These are phyloP conservation scores for Trichopus zeylanicus DNA, from an alignment of 116 monocot genomes.

Conservation along the genomic window DNA sequence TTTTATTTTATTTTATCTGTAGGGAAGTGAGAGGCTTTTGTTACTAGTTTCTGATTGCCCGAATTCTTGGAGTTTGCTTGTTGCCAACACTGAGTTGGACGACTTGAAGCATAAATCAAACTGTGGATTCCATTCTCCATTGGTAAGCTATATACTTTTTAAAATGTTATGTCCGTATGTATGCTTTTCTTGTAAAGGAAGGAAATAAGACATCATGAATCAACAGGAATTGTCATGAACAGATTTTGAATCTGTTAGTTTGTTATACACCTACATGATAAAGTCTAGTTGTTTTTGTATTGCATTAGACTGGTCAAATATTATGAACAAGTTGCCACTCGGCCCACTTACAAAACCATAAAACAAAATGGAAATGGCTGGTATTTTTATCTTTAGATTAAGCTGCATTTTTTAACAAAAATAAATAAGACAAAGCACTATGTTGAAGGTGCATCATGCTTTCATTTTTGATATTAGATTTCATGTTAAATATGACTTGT, in stretches of 20 bases:
- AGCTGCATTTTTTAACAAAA: not conserved
- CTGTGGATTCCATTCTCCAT: not conserved
- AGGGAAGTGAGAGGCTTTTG: slow-evolving; percentile 77
- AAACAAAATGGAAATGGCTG: too few relatives aligned
- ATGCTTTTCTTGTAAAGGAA: not conserved
- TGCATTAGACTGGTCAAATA: too few relatives aligned
- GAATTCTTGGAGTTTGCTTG: slow-evolving; percentile 28
- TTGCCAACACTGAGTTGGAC: slow-evolving; percentile 3
- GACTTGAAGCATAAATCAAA: not conserved
- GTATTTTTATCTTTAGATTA: too few relatives aligned
- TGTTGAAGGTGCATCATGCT: not conserved
- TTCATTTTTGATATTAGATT: not conserved
- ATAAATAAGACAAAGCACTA: not conserved
- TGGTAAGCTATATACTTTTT: not conserved
- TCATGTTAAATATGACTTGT: not conserved
- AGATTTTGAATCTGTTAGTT: not conserved
- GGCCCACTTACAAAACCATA: not conserved
- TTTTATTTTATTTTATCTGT: not conserved
- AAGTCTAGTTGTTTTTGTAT: not conserved
- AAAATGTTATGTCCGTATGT: too few relatives aligned
- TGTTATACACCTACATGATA: not conserved
- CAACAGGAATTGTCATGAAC: too few relatives aligned
- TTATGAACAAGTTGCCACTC: too few relatives aligned
- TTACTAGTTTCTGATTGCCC: slow-evolving; percentile 61
- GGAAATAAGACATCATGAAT: not conserved